Evolutionary conservation across 2,329 filamentous ascomycete genomes (phyloP), one percentile per base, ranked within the genome.

Genomic region (Ilyonectria destructans): DNA sequence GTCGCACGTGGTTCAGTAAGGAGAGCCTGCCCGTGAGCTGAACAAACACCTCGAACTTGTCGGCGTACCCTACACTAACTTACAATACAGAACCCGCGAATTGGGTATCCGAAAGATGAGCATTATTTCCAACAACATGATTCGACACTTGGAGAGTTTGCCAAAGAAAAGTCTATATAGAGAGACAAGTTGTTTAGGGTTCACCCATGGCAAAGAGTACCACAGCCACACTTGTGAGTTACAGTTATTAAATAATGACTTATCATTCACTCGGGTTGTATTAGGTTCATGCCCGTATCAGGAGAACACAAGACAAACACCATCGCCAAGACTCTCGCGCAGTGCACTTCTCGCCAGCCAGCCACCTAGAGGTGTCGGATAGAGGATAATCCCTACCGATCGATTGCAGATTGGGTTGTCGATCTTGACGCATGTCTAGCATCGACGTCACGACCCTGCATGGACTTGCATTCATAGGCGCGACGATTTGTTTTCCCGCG

Each of bases 331-430:
- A 12, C 19, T 4, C 21, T 54, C 6, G 13, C 15, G 1, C 26
- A 26, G 5, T 29, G 35, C 45, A 17, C 15, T 21, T 31, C 21
- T 21, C 23, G 23, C 23, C 23, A 13, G 8, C 43, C 21, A 40
- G 21, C 12, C 10, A 26, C 33, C 33, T 17, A 35, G 33, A 12
- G 6, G 5, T 6, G 26, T 23, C 19, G 4, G 31, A 57, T 40
- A 35, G 60, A 51, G 48, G n/a, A 23, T 37, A n/a, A 43, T 19
- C n/a, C 33, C 45, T 49, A 13, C n/a, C 21, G 54, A 40, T 57
- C 33, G 33, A 23, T n/a, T 43, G 35, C 43, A 51, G 60, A 57
- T 57, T 21, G 51, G 9, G 40, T n/a, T 43, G 60, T n/a, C 33
- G 60, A 63, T 51, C 54, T 23, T 19, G 21, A 23, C 19, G 31